Evolutionary conservation across 2,329 filamentous ascomycete species (phyloP).

Genomic region (Chrysoporthe deuterocubensis): DNA sequence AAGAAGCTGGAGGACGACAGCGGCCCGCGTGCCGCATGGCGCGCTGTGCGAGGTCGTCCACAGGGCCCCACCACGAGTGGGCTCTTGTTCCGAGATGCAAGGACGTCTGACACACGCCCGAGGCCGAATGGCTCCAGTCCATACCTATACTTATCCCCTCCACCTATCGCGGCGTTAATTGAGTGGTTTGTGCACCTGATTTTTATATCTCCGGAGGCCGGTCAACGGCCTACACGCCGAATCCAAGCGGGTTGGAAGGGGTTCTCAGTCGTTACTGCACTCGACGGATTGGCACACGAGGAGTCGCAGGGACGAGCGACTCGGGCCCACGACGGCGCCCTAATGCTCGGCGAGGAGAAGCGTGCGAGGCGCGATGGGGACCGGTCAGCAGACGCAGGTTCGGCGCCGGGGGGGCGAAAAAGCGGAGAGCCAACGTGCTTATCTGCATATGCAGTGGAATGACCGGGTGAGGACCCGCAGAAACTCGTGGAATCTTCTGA

Average conservation of each 20-base stretch:
- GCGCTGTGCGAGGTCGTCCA: background rate
- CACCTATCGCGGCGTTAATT: slow-evolving; percentile 5
- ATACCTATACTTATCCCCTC: background rate
- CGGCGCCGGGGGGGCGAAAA: background rate
- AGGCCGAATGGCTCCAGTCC: background rate
- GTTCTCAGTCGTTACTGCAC: background rate
- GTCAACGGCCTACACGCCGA: background rate
- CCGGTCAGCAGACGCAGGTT: background rate
- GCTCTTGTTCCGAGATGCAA: background rate
- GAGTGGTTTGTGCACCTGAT: slow-evolving; percentile 1
- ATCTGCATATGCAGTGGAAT: slow-evolving; percentile 5
- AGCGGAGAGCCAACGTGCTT: background rate
- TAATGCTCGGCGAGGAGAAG: background rate
- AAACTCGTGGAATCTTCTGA: background rate
- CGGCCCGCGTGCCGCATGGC: background rate
- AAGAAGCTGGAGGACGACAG: background rate
- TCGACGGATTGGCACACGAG: background rate
- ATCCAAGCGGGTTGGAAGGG: background rate
- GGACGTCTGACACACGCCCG: background rate
- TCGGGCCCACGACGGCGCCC: no score
- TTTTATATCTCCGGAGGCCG: background rate
- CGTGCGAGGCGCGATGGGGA: background rate
- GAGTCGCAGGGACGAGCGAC: background rate
- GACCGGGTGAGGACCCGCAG: background rate
- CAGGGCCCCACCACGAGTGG: background rate